Evolutionary conservation across 1,139 yeast species (phyloP).

Genomic region (Diutina pseudorugosa): DNA sequence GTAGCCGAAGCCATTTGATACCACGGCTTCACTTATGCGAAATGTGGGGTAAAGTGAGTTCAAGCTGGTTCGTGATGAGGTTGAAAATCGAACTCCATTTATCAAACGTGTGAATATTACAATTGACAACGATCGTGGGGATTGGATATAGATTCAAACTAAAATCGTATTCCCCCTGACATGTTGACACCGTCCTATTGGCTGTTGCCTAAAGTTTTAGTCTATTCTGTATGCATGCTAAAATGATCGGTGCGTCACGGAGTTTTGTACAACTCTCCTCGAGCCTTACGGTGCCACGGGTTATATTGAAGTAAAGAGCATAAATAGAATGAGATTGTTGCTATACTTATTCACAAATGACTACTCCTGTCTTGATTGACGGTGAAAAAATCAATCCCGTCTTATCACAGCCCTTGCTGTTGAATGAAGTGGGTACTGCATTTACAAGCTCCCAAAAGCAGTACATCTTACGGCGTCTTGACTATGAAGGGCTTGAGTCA

Average conservation of each 20-base stretch:
- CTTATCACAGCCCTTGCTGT: not conserved
- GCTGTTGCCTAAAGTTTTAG: not conserved
- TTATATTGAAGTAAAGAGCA: not conserved
- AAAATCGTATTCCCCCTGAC: too few relatives aligned
- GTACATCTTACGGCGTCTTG: conserved; percentile 1
- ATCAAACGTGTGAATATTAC: too few relatives aligned
- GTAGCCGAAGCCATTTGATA: not conserved
- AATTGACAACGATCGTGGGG: too few relatives aligned
- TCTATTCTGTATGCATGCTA: not conserved
- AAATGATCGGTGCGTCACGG: not conserved
- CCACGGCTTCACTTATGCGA: not conserved
- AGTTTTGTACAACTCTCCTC: not conserved
- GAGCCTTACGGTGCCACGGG: not conserved
- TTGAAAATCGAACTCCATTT: too few relatives aligned
- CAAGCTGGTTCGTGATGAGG: too few relatives aligned
- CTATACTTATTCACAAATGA: not conserved
- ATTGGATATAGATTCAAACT: too few relatives aligned
- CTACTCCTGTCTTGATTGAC: not conserved
- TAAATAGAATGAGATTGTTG: not conserved
- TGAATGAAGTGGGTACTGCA: not conserved
- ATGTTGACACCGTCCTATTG: not conserved
- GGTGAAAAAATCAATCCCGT: not conserved
- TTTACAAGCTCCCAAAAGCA: not conserved
- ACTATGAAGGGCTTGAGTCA: not conserved
- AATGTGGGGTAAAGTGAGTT: not conserved